Percentiles rank a stretch among this genome's conserved stretches.
phyloP scores from a whole-genome alignment of 371 early-diverging fungal species.

The Mucor saturninus region DNA sequence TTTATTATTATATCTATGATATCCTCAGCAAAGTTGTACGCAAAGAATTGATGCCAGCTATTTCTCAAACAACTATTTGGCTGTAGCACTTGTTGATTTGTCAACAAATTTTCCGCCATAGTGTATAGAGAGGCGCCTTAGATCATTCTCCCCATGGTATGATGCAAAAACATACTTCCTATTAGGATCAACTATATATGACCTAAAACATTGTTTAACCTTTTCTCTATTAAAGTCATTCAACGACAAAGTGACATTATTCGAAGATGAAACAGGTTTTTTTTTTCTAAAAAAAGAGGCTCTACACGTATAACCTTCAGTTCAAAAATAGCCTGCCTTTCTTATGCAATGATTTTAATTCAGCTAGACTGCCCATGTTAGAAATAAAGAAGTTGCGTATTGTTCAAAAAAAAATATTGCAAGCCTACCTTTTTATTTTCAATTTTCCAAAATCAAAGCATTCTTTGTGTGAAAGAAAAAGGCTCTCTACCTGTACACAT shows the following conservation, averaged over 20 bases:
- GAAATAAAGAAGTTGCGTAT: not conserved
- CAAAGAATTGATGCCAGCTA: too few relatives aligned
- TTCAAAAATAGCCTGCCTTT: not conserved
- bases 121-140: not conserved
- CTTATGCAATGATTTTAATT: not conserved
- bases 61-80: too few relatives aligned
- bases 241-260: not conserved
- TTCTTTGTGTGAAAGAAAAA: not conserved
- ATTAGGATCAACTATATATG: constrained; percentile 10
- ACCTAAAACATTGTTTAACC: constrained; percentile 4
- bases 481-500: not conserved
- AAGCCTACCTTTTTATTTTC: not conserved
- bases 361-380: not conserved
- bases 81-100: too few relatives aligned
- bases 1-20: too few relatives aligned
- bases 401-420: not conserved
- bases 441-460: not conserved
- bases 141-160: constrained; percentile 7
- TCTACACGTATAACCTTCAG: not conserved
- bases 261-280: not conserved
- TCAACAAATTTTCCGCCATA: too few relatives aligned
- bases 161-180: constrained; percentile 2
- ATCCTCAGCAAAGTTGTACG: too few relatives aligned
- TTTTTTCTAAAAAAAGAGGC: not conserved
- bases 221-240: not conserved